Conservation (phyloP, 2,329 filamentous ascomycete species). For the Uncinocarpus reesii region DNA sequence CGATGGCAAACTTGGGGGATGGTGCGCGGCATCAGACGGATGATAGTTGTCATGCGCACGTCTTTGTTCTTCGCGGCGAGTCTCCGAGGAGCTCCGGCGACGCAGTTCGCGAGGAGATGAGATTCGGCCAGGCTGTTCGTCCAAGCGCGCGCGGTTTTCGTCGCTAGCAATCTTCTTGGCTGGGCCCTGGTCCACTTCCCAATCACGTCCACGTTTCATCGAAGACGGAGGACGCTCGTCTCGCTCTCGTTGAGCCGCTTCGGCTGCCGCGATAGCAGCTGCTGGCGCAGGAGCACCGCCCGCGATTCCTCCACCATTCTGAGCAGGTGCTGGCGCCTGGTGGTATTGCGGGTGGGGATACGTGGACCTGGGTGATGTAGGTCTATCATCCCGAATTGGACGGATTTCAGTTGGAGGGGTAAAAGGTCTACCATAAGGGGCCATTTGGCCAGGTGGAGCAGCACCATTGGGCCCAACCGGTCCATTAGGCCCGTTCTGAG, state of each 20-base stretch:
- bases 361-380: slow-evolving; percentile 80
- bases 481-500: slow-evolving; percentile 23
- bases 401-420: slow-evolving; percentile 78
- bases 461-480: slow-evolving; percentile 50
- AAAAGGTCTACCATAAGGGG: slow-evolving; percentile 62
- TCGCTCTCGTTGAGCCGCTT: slow-evolving; percentile 54
- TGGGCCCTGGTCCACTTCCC: slow-evolving; percentile 66
- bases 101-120: slow-evolving; percentile 61
- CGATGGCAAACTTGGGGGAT: slow-evolving; percentile 54
- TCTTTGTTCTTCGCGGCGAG: slow-evolving; percentile 57
- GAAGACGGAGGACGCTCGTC: slow-evolving; percentile 70
- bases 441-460: slow-evolving; percentile 48
- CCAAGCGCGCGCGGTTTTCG: slow-evolving; percentile 73
- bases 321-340: slow-evolving; percentile 49
- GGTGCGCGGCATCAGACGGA: slow-evolving; percentile 84
- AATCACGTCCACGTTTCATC: slow-evolving; percentile 78
- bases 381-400: slow-evolving; percentile 69
- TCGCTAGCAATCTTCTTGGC: slow-evolving; percentile 81
- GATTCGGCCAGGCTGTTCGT: slow-evolving; percentile 53
- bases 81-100: slow-evolving; percentile 68
- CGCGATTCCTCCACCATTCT: slow-evolving; percentile 48
- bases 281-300: slow-evolving; percentile 58
- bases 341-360: slow-evolving; percentile 75
- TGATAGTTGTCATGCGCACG: slow-evolving; percentile 72
- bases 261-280: slow-evolving; percentile 55